phyloP scores from a whole-genome alignment of 495 filamentous ascomycete species.

The Xylaria longipes region DNA sequence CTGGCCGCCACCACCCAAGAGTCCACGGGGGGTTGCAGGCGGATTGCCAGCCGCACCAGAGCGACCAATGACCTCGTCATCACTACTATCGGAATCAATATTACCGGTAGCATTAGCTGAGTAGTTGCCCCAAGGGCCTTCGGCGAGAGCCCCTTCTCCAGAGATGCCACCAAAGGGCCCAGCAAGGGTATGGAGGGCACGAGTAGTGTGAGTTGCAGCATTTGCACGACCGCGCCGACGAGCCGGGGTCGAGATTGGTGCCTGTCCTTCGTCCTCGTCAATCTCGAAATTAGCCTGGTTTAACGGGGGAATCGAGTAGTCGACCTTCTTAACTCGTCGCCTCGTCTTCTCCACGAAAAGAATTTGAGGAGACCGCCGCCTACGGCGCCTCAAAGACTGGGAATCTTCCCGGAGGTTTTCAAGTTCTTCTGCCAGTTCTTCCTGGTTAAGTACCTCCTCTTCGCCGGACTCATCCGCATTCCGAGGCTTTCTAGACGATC shows the following conservation, averaged over 20 bases:
- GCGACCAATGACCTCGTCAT: conserved; percentile 78
- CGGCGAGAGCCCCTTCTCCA: conserved; percentile 73
- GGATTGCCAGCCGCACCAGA: conserved; percentile 65
- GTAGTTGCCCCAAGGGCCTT: conserved; percentile 76
- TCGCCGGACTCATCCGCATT: conserved; percentile 58
- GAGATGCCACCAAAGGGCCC: conserved; percentile 91
- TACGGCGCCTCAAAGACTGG: conserved; percentile 55
- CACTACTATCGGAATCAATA: conserved; percentile 93
- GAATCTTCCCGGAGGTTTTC: conserved; percentile 64
- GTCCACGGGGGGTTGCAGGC: conserved; percentile 68
- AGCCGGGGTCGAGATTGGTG: conserved; percentile 69
- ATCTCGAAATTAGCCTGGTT: conserved; percentile 69
- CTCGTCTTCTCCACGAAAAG: conserved; percentile 58
- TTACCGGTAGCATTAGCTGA: conserved; percentile 65
- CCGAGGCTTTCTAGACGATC: conserved; percentile 42
- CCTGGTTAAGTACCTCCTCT: conserved; percentile 67
- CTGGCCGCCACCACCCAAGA: conserved; percentile 40
- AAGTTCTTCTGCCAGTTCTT: conserved; percentile 83
- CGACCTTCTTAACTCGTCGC: conserved; percentile 49
- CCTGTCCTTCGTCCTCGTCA: conserved; percentile 68
- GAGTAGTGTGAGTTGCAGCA: conserved; percentile 65
- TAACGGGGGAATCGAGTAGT: conserved; percentile 71
- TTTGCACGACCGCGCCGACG: conserved; percentile 65
- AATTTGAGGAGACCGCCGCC: conserved; percentile 61
- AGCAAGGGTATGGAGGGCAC: conserved; percentile 77